Evolutionary conservation across 495 filamentous ascomycete genomes (phyloP), one percentile per base, ranked within the genome.

Genomic region (Hypoxylon lenormandii): DNA sequence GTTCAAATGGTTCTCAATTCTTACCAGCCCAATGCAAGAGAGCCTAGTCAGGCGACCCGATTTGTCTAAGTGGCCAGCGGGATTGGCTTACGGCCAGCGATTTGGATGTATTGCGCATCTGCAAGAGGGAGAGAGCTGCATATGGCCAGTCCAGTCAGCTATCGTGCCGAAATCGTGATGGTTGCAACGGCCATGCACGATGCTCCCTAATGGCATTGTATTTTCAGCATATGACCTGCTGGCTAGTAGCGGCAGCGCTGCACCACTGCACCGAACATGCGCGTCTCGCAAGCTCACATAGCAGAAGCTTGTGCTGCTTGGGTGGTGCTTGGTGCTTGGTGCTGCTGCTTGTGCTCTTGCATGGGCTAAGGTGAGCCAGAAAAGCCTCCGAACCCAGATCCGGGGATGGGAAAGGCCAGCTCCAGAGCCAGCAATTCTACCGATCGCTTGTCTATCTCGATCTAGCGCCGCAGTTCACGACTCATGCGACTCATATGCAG

Each of bases 101-200:
- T 59, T 63, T 72, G 66, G 72, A 63, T 72, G 68, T 64, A 69
- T 58, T 73, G 65, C 54, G 52, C 71, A 76, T 69, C 68, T 76
- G 71, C 74, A 76, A 72, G 68, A 62, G 15, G 60, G 67, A 71
- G 54, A 66, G 59, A 66, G 70, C 66, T 73, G 73, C 73, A 75
- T 71, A 52, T 70, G 46, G 64, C 42, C 66, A 70, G 74, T 72
- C 72, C 74, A 74, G 61, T 76, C 66, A 76, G 66, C 71, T 64
- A 51, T 23, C 62, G 38, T 21, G 72, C 69, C 71, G 61, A 61
- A 66, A 62, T 62, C 64, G 61, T 74, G 71, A 70, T 76, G 74
- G 74, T 76, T 76, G 74, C 74, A 70, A 65, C 71, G 65, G 30
- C 45, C 56, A 72, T 76, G 74, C 74, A 76, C 72, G 64, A 71